Evolutionary conservation across 1,284 basidiomycete genomes (phyloP), one percentile per base, ranked within the genome.

Genomic region (Erythrobasidium hasegawianum): DNA sequence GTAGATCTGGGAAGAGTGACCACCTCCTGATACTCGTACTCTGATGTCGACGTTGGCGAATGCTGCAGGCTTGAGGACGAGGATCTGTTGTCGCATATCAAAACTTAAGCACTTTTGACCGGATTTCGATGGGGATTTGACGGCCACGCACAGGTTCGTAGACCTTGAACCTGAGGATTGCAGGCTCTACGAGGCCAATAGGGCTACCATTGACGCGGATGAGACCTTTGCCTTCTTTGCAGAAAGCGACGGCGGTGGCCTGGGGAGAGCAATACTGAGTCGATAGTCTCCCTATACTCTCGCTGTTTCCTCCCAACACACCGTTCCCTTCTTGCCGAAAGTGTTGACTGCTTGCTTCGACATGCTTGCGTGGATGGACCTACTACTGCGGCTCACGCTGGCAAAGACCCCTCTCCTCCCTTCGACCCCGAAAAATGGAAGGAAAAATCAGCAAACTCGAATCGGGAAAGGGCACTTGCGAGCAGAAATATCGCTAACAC

Each of bases 1-100:
- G 81, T 98, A 99, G 72, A 98, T 85, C 81, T 98, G 96, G 70
- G 95, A 97, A 71, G 92, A 94, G 84, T 97, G 95, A 81, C 96
- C 96, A 86, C 96, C 96, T 81, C 96, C 96, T 81, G 94, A 95
- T 74, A 97, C 96, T 67, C 94, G 90, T 69, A 98, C 90, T 75
- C 95, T 91, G 81, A 99, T 94, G 82, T 99, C 95, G 76, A 98
- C 83, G 57, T 70, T 68, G 27, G 65, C 59, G 62, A 65, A 65
- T 27, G 62, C 56, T 49, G 47, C 69, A 59, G 56, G 69, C 69
- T 65, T 65, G 62, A 65, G 62, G 62, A 65, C 56, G 41, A 65
- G 62, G 62, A 65, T 33, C 62, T 65, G 55, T 2, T 39, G 1
- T 55, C 16, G 10, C 3, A 60, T 16, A 57, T 39, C 39, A 20